Evolutionary conservation across 352 stramenopile genomes (phyloP).

Genomic region (Phytophthora lateralis): DNA sequence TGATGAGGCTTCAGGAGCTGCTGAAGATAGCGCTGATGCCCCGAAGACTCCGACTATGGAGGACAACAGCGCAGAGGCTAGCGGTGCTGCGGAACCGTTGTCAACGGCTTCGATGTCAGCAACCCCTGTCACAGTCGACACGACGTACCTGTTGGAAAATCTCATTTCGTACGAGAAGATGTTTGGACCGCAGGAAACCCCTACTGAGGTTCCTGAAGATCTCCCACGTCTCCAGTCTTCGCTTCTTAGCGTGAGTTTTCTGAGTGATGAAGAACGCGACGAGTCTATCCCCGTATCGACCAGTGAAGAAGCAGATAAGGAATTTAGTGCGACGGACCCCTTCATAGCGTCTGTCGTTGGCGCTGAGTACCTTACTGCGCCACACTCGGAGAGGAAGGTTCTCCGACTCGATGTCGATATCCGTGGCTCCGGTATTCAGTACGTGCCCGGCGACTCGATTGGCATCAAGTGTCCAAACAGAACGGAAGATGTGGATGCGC

Average conservation of each 20-base stretch:
- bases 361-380: conserved; percentile 59
- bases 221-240: conserved; percentile 62
- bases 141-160: conserved; percentile 43
- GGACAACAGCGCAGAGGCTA: conserved; percentile 4
- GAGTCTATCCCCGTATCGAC: conserved; percentile 2
- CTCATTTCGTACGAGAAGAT: conserved; percentile 64
- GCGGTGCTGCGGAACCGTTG: background rate
- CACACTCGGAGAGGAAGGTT: conserved; percentile 59
- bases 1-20: conserved; percentile 36
- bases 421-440: conserved; percentile 55
- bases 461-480: conserved; percentile 87
- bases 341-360: conserved; percentile 49
- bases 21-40: background rate
- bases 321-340: conserved; percentile 54
- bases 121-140: background rate
- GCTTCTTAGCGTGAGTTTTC: conserved; percentile 50
- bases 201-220: conserved; percentile 50
- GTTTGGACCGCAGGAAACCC: conserved; percentile 47
- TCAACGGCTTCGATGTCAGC: background rate
- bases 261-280: conserved; percentile 29
- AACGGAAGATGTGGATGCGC: conserved; percentile 58
- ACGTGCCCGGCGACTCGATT: conserved; percentile 85
- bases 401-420: conserved; percentile 59
- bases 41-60: conserved; percentile 33
- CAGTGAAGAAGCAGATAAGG: conserved; percentile 18